Evolutionary conservation across 2,329 filamentous ascomycete genomes (phyloP), one percentile per base, ranked within the genome.

Genomic region (Fusarium illudens): DNA sequence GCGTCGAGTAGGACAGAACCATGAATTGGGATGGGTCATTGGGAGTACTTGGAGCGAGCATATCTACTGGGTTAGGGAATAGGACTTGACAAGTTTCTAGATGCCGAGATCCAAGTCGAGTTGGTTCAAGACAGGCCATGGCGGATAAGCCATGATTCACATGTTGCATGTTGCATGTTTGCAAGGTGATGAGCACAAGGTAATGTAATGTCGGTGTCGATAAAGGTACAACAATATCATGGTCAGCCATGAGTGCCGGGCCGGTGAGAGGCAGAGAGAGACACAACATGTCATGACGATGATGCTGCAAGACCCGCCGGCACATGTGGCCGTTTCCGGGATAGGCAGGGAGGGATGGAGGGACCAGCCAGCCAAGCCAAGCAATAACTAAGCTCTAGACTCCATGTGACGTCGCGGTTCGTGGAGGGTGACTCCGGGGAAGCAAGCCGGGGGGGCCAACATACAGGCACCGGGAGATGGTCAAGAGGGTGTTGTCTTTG

Each of bases 21-120:
- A 53, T 33, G 39, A 58, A 65, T 36, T 42, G 46, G 62, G 49
- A 44, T 34, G 51, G 57, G 58, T 64, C 51, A 67, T 64, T 52
- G 44, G 65, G 61, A 62, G 62, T 65, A 65, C 54, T 62, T 72
- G 70, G 70, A 72, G 68, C 60, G 62, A 70, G 64, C 62, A 73
- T 61, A 66, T n/a, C n/a, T n/a, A n/a, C n/a, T n/a, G n/a, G 68
- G 61, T 64, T 34, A 54, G 39, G 54, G 55, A 39, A 57, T 33
- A 37, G 27, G 49, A 50, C 52, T 60, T 54, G 27, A 54, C 36
- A 67, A 39, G n/a, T 27, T 55, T 58, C 39, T 37, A 33, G 29
- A 48, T 56, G 49, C n/a, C n/a, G n/a, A n/a, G n/a, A n/a, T n/a
- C n/a, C n/a, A n/a, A n/a, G n/a, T n/a, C n/a, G 29, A 27, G 34